These are phyloP conservation scores for Omphalea diandra DNA, from an alignment of 441 rosid genomes.

Conservation along the genomic window DNA sequence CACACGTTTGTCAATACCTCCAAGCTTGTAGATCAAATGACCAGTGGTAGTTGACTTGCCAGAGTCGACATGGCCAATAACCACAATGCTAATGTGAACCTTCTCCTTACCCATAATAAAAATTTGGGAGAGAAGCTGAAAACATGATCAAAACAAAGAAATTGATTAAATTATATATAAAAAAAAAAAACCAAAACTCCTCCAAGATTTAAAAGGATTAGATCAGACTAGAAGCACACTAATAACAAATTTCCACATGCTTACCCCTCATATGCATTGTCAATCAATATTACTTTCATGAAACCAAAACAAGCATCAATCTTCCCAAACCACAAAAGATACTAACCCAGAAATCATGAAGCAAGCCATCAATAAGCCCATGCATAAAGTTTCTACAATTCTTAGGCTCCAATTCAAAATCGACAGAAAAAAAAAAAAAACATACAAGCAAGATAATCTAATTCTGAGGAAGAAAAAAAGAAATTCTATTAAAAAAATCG, in stretches of 20 bases:
- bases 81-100: slow-evolving; percentile 49
- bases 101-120: slow-evolving; percentile 56
- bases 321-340: neutral
- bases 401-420: neutral
- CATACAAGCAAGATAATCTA: neutral
- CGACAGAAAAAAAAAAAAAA: no score
- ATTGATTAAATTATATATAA: neutral
- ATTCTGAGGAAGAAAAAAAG: neutral
- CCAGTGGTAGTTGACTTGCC: slow-evolving; percentile 51
- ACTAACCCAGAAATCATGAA: neutral
- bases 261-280: neutral
- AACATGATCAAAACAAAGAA: neutral
- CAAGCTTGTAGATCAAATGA: slow-evolving; percentile 53
- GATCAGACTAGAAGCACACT: neutral
- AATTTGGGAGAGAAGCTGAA: slow-evolving; percentile 23
- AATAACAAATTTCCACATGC: neutral
- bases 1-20: slow-evolving; percentile 60
- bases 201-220: no score
- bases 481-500: neutral
- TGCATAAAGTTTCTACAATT: neutral
- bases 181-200: no score
- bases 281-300: neutral
- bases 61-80: slow-evolving; percentile 50
- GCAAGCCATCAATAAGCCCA: neutral
- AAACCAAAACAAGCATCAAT: neutral